Evolutionary conservation across 179 eudicot genomes (phyloP).

Genomic region (Silene noctiflora): DNA sequence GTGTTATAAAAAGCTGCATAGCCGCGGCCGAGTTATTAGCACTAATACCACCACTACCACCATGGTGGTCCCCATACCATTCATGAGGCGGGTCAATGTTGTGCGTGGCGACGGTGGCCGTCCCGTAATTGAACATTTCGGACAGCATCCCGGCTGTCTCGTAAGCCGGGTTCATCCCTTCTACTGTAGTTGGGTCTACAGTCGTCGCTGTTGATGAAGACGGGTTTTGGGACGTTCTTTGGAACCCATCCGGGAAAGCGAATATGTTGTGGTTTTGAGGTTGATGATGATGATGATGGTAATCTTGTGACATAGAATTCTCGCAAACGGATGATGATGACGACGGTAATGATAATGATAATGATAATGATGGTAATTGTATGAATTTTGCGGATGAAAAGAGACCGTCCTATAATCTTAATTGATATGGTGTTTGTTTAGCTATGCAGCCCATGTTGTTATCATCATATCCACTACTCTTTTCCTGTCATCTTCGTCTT

Average conservation of each 20-base stretch:
- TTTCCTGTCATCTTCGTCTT: conserved; percentile 31
- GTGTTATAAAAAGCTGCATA: conserved; percentile 85
- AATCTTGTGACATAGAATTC: conserved; percentile 59
- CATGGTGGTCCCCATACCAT: conserved; percentile 27
- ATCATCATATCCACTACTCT: conserved; percentile 1
- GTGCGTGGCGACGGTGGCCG: conserved; percentile 20
- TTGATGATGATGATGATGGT: conserved; percentile 37
- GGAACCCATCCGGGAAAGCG: conserved; percentile 60
- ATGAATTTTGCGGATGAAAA: not conserved
- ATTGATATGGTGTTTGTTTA: conserved; percentile 8
- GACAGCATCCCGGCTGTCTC: conserved; percentile 76
- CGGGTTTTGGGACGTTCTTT: conserved; percentile 26
- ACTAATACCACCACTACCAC: too few species aligned
- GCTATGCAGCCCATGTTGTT: conserved; percentile 39
- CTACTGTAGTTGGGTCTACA: not conserved
- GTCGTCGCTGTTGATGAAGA: not conserved
- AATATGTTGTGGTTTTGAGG: conserved; percentile 32
- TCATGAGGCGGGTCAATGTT: conserved; percentile 17
- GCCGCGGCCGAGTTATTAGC: conserved; percentile 39
- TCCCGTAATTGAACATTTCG: conserved; percentile 80
- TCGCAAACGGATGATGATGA: not conserved
- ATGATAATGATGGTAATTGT: not conserved
- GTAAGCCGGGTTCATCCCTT: conserved; percentile 27
- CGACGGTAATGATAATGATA: not conserved
- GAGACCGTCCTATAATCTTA: not conserved